Percentiles rank a stretch among this genome's conserved stretches.
Conservation (phyloP, 140 eudicot genomes). For the Anethum foeniculum region DNA sequence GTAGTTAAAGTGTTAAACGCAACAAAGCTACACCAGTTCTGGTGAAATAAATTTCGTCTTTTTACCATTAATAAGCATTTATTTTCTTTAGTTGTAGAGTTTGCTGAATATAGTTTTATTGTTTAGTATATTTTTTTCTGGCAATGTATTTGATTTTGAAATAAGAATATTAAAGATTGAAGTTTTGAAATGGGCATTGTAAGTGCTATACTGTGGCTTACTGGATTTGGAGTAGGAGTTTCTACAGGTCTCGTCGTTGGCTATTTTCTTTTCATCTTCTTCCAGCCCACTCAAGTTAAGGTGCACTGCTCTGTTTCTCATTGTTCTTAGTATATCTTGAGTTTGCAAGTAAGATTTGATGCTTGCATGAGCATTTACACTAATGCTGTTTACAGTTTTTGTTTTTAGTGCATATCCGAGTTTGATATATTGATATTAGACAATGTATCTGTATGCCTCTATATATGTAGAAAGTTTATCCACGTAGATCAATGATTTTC, state of each 20-base stretch:
- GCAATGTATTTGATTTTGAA: too few relatives aligned
- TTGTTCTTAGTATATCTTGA: background rate
- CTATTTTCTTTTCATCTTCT: constrained; percentile 68
- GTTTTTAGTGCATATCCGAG: background rate
- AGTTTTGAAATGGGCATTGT: constrained; percentile 56
- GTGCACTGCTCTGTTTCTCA: constrained; percentile 19
- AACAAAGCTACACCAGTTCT: too few relatives aligned
- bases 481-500: background rate
- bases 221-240: constrained; percentile 89
- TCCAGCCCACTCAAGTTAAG: constrained; percentile 84
- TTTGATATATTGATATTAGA: background rate
- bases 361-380: background rate
- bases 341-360: background rate
- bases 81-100: background rate
- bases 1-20: too few relatives aligned
- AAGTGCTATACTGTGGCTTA: constrained; percentile 56
- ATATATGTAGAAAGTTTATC: background rate
- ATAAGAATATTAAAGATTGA: background rate
- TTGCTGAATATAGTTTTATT: too few relatives aligned
- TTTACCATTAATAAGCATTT: background rate
- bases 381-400: background rate
- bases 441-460: background rate
- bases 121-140: too few relatives aligned
- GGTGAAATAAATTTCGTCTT: too few relatives aligned
- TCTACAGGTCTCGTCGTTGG: constrained; percentile 75